Base-by-base conservation (phyloP, 1,139 yeast genomes). In the Geotrichum carabidarum region DNA sequence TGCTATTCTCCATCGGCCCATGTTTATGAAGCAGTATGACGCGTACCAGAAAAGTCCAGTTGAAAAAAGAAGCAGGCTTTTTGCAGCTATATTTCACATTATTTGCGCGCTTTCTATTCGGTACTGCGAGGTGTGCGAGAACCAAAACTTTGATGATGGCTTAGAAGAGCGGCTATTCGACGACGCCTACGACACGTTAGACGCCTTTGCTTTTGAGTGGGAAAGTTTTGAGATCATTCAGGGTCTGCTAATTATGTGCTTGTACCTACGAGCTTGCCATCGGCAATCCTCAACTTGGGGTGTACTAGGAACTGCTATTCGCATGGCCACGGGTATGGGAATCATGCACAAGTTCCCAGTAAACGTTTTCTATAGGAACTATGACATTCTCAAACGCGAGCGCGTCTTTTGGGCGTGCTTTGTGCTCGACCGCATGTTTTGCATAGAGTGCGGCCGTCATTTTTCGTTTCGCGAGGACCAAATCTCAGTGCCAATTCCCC, bases 191-290 rank as follows among this genome's bases (percentile, higher is more conserved):
- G 66, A 70, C 27, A 76, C 82, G 11, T 70, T 82, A 6, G 70
- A 74, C 18, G 74, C 76, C 15, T 69, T 83, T 48, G 73, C 82
- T 46, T 82, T 82, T 65, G 86, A 83, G 65, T 83, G 87, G 86
- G 86, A 82, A 63, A 77, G 83, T 18, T 76, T 80, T 57, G 89
- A 83, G 64, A 72, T 83, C 59, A 76, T 82, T 40, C 89, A 83
- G 64, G 75, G 81, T 42, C 82, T 87, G 85, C 66, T 82, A 12
- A 67, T 83, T 32, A 74, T 80, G 34, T 68, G 82, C 0, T 62
- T 82, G 18, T 83, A 82, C 62, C 67, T 83, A 42, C 70, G 89
- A 44, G 69, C 79, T 2, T 70, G 80, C 38, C 83, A 82, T 61
- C 72, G 86, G 51, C 88, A 83, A 65, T 77, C 80, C 6, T 76